Evolutionary conservation across 306 rosid species (phyloP).

Genomic region (Casuarina glauca): DNA sequence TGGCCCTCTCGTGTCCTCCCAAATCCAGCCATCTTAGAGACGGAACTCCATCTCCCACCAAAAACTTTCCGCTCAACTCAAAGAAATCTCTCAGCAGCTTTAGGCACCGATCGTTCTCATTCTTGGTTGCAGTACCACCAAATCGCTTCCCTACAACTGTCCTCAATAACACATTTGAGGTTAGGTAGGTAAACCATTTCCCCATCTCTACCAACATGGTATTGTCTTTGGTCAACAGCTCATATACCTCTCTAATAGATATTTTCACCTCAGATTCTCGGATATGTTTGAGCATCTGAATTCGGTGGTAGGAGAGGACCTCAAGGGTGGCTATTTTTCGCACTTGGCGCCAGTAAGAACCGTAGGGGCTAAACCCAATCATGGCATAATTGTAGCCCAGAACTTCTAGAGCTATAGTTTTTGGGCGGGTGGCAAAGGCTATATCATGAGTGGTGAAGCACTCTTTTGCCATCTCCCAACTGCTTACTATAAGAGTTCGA

Average conservation of each 20-base stretch:
- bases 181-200: conserved; percentile 38
- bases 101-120: background rate
- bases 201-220: conserved; percentile 34
- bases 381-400: conserved; percentile 27
- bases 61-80: conserved; percentile 19
- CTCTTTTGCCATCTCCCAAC: no score
- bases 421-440: no score
- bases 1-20: conserved; percentile 39
- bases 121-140: background rate
- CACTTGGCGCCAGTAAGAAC: conserved; percentile 39
- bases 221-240: background rate
- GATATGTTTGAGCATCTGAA: conserved; percentile 24
- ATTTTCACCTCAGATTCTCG: conserved; percentile 22
- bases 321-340: conserved; percentile 35
- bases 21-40: conserved; percentile 43
- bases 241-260: conserved; percentile 21
- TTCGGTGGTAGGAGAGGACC: conserved; percentile 24
- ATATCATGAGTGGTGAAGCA: no score
- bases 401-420: conserved; percentile 16
- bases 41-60: conserved; percentile 41
- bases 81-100: conserved; percentile 23
- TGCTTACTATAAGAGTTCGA: conserved; percentile 24
- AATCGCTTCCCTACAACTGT: conserved; percentile 36
- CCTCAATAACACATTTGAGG: conserved; percentile 30
- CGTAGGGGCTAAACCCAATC: conserved; percentile 35